phyloP scores from a whole-genome alignment of 1,284 basidiomycete genomes.

The Somion occarium region DNA sequence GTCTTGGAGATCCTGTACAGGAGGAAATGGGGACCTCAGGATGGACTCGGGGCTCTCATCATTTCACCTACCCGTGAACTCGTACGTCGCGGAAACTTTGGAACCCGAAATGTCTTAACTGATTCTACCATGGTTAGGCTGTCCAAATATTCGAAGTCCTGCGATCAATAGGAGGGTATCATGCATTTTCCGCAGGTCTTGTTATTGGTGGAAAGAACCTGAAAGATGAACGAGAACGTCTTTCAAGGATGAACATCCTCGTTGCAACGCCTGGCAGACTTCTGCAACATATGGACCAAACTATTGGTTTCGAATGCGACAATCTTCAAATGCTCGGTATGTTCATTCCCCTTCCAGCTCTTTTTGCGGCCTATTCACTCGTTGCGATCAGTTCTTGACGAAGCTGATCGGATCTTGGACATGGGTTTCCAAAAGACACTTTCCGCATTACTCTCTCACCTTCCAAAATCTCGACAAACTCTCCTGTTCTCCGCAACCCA shows the following conservation, averaged over 20 bases:
- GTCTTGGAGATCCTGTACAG: slow-evolving; percentile 73
- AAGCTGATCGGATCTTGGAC: slow-evolving; percentile 95
- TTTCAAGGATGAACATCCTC: slow-evolving; percentile 94
- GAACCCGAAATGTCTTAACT: no score
- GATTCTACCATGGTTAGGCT: slow-evolving; percentile 63
- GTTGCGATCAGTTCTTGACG: slow-evolving; percentile 83
- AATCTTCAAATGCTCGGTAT: slow-evolving; percentile 88
- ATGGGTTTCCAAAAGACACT: slow-evolving; percentile 93
- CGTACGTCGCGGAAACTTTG: no score
- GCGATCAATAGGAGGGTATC: slow-evolving; percentile 86
- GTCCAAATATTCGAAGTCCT: slow-evolving; percentile 98
- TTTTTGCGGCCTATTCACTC: no score
- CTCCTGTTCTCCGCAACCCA: slow-evolving; percentile 97
- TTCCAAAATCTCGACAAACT: slow-evolving; percentile 85
- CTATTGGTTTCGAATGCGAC: slow-evolving; percentile 89
- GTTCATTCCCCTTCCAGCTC: no score
- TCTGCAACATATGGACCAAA: slow-evolving; percentile 98
- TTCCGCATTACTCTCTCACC: slow-evolving; percentile 86
- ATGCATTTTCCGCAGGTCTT: slow-evolving; percentile 91
- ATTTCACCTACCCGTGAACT: slow-evolving; percentile 96
- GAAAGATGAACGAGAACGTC: slow-evolving; percentile 86
- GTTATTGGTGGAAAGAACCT: slow-evolving; percentile 97
- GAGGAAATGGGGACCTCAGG: slow-evolving; percentile 74
- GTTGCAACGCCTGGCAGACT: slow-evolving; percentile 95
- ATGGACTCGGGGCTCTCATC: slow-evolving; percentile 88